These are phyloP conservation scores for Luvunga scandens DNA, from an alignment of 345 rosid species.

Conservation along the genomic window DNA sequence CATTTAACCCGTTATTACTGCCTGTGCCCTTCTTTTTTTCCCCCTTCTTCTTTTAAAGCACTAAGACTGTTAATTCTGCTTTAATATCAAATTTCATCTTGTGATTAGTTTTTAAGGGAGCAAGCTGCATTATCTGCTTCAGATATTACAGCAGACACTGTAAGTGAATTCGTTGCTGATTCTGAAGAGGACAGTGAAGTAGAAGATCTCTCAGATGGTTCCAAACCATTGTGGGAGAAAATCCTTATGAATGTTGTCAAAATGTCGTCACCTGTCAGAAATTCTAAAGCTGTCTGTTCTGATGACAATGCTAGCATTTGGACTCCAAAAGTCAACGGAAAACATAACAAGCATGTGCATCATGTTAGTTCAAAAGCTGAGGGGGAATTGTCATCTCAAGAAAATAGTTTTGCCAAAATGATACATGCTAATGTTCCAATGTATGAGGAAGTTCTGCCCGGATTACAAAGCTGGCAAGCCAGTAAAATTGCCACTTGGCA, in stretches of 20 bases:
- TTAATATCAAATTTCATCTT: slow-evolving; percentile 20
- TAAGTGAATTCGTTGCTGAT: slow-evolving; percentile 69
- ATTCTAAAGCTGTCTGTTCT: slow-evolving; percentile 28
- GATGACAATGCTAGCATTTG: slow-evolving; percentile 44
- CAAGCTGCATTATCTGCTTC: slow-evolving; percentile 82
- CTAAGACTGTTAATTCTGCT: background rate
- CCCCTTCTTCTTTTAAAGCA: background rate
- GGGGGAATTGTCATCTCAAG: slow-evolving; percentile 45
- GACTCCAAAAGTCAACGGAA: slow-evolving; percentile 83
- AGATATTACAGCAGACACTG: slow-evolving; percentile 72
- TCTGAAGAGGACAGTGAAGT: slow-evolving; percentile 63
- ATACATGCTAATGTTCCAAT: slow-evolving; percentile 63
- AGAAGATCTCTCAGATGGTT: slow-evolving; percentile 50
- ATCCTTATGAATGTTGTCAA: slow-evolving; percentile 51
- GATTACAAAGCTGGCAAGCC: slow-evolving; percentile 84
- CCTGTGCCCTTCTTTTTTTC: background rate
- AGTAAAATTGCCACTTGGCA: slow-evolving; percentile 91
- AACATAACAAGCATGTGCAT: slow-evolving; percentile 64
- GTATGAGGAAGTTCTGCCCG: slow-evolving; percentile 78
- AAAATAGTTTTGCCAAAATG: slow-evolving; percentile 62
- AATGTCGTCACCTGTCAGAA: slow-evolving; percentile 39
- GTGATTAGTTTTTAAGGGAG: slow-evolving; percentile 78
- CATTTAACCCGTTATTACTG: background rate
- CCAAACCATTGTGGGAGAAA: slow-evolving; percentile 68
- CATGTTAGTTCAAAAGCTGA: slow-evolving; percentile 38